Evolutionary conservation across 228 moss, liverwort and hornwort genomes (phyloP).

Genomic region (Sphagnum fallax): DNA sequence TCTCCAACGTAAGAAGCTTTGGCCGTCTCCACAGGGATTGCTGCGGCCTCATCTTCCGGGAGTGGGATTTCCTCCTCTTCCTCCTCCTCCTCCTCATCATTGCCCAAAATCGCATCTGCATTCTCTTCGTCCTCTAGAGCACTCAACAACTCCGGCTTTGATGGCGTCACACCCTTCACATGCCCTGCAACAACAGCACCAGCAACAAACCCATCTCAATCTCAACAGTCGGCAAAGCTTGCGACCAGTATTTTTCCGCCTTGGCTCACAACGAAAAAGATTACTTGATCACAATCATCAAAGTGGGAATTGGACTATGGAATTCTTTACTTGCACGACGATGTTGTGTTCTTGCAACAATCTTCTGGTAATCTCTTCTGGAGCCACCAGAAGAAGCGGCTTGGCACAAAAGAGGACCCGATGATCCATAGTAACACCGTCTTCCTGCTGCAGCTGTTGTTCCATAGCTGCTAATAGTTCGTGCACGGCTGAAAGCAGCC

Average conservation of each 20-base stretch:
- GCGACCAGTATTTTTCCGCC: not conserved
- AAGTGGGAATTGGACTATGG: too few relatives aligned
- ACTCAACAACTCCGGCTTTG: slow-evolving; percentile 46
- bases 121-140: slow-evolving; percentile 36
- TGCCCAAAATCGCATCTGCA: slow-evolving; percentile 25
- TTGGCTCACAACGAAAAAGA: not conserved
- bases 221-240: not conserved
- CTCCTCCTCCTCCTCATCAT: slow-evolving; percentile 9
- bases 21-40: slow-evolving; percentile 16
- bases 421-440: too few relatives aligned
- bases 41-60: slow-evolving; percentile 24
- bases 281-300: not conserved
- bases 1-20: slow-evolving; percentile 27
- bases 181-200: slow-evolving; percentile 33
- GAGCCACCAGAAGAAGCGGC: slow-evolving; percentile 44
- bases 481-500: too few relatives aligned
- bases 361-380: slow-evolving; percentile 51
- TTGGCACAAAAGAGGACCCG: slow-evolving; percentile 20
- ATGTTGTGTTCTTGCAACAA: slow-evolving; percentile 40
- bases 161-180: slow-evolving; percentile 83
- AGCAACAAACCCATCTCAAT: not conserved
- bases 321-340: slow-evolving; percentile 33
- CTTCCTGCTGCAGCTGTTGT: too few relatives aligned
- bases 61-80: slow-evolving; percentile 15
- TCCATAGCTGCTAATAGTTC: too few relatives aligned